Evolutionary conservation across 2,329 filamentous ascomycete genomes (phyloP).

Genomic region (Aspergillus udagawae): DNA sequence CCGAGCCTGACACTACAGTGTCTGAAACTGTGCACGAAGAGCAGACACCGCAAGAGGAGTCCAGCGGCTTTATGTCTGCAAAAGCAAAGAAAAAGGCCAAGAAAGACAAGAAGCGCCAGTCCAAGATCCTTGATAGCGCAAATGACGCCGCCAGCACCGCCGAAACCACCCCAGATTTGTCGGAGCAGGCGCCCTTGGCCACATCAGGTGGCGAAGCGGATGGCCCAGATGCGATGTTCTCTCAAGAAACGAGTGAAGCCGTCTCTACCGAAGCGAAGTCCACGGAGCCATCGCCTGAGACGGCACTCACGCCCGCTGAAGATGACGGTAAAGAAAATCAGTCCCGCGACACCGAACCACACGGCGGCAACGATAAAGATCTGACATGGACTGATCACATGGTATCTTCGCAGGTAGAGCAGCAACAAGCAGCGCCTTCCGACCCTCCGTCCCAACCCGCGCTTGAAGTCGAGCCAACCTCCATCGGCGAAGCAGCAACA

Average conservation of each 20-base stretch:
- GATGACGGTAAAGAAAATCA: constrained; percentile 45
- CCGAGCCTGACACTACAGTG: constrained; percentile 12
- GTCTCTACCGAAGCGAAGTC: constrained; percentile 12
- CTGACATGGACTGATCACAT: constrained; percentile 44
- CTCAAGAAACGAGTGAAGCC: constrained; percentile 14
- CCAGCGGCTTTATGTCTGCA: constrained; percentile 26
- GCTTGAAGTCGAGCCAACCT: constrained; percentile 18
- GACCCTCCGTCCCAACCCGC: constrained; percentile 29
- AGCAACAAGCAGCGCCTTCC: constrained; percentile 31
- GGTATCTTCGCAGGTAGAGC: constrained; percentile 43
- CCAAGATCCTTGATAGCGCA: constrained; percentile 24
- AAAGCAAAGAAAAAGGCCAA: constrained; percentile 47
- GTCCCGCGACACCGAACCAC: constrained; percentile 38
- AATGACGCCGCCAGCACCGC: constrained; percentile 11
- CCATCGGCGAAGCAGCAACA: constrained; percentile 16
- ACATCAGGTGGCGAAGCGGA: constrained; percentile 1
- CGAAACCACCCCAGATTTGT: not conserved
- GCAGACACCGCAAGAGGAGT: constrained; percentile 16
- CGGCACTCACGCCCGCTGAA: constrained; percentile 33
- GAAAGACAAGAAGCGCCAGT: constrained; percentile 41
- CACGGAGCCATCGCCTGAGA: constrained; percentile 21
- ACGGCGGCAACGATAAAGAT: constrained; percentile 34
- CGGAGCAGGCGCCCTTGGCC: constrained; percentile 12
- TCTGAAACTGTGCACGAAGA: constrained; percentile 1
- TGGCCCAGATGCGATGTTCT: constrained; percentile 1